Percentiles rank a stretch among this genome's conserved stretches.
Evolutionary conservation across 192 early-diverging fungal genomes (phyloP).

Genomic region (Mortierella claussenii): DNA sequence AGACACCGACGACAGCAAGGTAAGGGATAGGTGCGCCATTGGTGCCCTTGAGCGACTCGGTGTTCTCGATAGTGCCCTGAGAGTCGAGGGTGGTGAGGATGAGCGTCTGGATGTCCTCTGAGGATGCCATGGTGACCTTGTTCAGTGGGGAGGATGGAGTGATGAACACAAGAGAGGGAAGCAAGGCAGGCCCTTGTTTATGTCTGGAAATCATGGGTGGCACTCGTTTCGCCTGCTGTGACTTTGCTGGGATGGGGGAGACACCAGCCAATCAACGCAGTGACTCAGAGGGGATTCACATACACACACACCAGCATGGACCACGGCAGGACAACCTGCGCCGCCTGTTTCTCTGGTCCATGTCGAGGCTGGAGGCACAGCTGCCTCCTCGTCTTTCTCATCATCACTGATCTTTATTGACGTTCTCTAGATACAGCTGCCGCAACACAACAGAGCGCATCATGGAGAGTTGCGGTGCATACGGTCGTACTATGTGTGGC

Average conservation of each 20-base stretch:
- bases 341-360: no score
- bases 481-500: no score
- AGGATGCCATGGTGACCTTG: constrained; percentile 37
- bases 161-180: neutral
- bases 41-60: constrained; percentile 64
- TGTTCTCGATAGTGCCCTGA: constrained; percentile 75
- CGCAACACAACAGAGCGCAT: no score
- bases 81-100: constrained; percentile 77
- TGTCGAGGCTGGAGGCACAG: no score
- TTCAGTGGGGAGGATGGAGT: neutral
- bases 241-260: neutral
- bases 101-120: constrained; percentile 62
- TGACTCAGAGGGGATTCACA: constrained; percentile 25
- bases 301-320: neutral
- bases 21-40: constrained; percentile 73
- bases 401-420: no score
- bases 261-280: constrained; percentile 18
- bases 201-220: neutral
- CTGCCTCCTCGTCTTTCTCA: no score
- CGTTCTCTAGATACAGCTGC: no score
- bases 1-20: constrained; percentile 77
- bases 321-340: no score
- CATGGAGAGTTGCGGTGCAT: no score
- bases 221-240: neutral
- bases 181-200: neutral